Conservation (phyloP, 1,139 yeast genomes). For the Magnusiomyces magnusii region DNA sequence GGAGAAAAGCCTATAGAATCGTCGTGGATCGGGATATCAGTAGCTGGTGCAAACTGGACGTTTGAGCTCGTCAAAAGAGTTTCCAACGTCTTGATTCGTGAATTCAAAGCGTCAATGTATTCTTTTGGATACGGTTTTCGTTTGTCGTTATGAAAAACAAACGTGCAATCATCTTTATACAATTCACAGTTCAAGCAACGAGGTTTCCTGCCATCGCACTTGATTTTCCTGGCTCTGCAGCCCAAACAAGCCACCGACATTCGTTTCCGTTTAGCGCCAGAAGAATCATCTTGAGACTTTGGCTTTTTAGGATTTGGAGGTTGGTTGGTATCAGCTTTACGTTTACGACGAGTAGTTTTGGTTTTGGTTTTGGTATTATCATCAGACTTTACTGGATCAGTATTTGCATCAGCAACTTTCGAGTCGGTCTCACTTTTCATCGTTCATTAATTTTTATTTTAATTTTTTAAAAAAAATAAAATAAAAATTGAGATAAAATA, state of each 20-base stretch:
- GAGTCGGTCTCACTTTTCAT: too few relatives aligned
- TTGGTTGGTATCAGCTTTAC: background rate
- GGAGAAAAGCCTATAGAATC: background rate
- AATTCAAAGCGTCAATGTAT: conserved; percentile 17
- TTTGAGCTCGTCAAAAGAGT: conserved; percentile 14
- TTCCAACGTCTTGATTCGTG: conserved; percentile 16
- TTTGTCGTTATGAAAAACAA: conserved; percentile 19
- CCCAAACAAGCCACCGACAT: conserved; percentile 61
- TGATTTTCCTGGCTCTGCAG: conserved; percentile 50
- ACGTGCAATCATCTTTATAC: conserved; percentile 33
- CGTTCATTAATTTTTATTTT: too few relatives aligned
- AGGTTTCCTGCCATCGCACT: conserved; percentile 59
- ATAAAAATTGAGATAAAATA: too few relatives aligned
- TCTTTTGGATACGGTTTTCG: conserved; percentile 20
- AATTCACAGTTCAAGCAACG: conserved; percentile 57
- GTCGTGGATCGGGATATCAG: conserved; percentile 5
- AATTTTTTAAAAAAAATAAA: too few relatives aligned
- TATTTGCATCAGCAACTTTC: too few relatives aligned
- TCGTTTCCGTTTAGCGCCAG: conserved; percentile 23
- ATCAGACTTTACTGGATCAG: too few relatives aligned
- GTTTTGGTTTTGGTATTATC: too few relatives aligned
- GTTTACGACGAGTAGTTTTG: background rate
- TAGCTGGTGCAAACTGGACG: conserved; percentile 11
- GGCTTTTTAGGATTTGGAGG: background rate
- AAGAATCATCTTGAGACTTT: background rate